Percentiles rank a stretch among this genome's conserved stretches.
phyloP scores from a whole-genome alignment of 2,329 filamentous ascomycete genomes.

The Davidsoniella australis region DNA sequence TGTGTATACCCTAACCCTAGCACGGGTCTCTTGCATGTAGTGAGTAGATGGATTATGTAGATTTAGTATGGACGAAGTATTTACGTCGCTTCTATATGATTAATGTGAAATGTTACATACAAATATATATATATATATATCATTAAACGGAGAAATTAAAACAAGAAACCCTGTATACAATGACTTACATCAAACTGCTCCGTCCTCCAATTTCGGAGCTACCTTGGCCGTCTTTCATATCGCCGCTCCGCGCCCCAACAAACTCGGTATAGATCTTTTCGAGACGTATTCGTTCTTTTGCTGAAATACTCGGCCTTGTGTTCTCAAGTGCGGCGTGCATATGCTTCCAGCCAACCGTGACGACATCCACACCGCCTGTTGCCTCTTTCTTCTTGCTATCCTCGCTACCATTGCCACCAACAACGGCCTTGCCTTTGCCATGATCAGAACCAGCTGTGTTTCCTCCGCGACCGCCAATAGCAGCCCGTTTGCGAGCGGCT shows the following conservation, averaged over 20 bases:
- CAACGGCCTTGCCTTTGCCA: conserved; percentile 11
- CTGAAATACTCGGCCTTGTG: conserved; percentile 70
- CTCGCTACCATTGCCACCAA: not conserved
- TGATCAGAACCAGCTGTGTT: conserved; percentile 15
- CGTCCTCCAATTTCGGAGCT: conserved; percentile 83
- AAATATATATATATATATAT: not conserved
- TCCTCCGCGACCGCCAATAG: conserved; percentile 4
- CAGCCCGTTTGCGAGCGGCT: conserved; percentile 35
- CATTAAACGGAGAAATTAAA: not conserved
- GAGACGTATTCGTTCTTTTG: conserved; percentile 56
- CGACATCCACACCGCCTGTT: conserved; percentile 30
- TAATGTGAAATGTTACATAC: not conserved
- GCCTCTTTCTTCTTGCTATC: not conserved
- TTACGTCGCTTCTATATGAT: too few relatives aligned
- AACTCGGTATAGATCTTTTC: conserved; percentile 82
- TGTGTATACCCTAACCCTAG: too few relatives aligned
- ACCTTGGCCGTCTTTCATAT: conserved; percentile 87
- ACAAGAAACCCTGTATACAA: not conserved
- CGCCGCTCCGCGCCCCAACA: conserved; percentile 77
- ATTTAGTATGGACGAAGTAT: too few relatives aligned
- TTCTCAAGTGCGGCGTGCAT: conserved; percentile 57
- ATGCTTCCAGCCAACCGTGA: conserved; percentile 72
- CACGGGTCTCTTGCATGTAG: too few relatives aligned
- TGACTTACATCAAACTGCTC: conserved; percentile 69
- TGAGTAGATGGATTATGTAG: too few relatives aligned